Evolutionary conservation across 2,329 filamentous ascomycete genomes (phyloP).

Genomic region (Hymenoscyphus occultus): DNA sequence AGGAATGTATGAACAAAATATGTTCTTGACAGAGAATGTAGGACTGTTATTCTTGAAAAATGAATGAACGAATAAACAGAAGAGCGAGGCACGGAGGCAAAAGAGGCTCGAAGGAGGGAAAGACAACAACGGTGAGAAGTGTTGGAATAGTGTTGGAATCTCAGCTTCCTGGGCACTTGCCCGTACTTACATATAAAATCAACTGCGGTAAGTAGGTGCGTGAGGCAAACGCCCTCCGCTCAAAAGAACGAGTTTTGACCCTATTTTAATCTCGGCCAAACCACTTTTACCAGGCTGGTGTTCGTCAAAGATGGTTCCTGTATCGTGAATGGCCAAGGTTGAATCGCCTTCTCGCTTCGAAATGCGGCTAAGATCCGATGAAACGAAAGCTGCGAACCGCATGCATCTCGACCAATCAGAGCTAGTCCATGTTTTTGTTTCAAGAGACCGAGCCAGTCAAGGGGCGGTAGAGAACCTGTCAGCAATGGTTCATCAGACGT

Average conservation of each 20-base stretch:
- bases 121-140: not conserved
- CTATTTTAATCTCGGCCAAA: conserved; percentile 7
- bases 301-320: not conserved
- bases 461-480: not conserved
- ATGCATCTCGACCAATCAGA: not conserved
- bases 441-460: not conserved
- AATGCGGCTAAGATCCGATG: not conserved
- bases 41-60: conserved; percentile 1
- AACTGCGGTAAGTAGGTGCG: not conserved
- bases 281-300: not conserved
- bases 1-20: conserved; percentile 5
- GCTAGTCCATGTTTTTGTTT: not conserved
- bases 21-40: conserved; percentile 4
- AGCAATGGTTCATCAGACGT: not conserved
- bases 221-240: not conserved
- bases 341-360: not conserved
- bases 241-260: not conserved
- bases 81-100: not conserved
- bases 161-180: not conserved
- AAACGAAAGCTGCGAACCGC: conserved; percentile 1
- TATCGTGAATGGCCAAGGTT: conserved; percentile 6
- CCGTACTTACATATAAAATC: not conserved
- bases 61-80: not conserved
- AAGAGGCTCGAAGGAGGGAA: not conserved
- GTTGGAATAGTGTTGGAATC: conserved; percentile 1